Base-by-base conservation (phyloP, 2,329 filamentous ascomycete species). In the Talaromyces sp. region DNA sequence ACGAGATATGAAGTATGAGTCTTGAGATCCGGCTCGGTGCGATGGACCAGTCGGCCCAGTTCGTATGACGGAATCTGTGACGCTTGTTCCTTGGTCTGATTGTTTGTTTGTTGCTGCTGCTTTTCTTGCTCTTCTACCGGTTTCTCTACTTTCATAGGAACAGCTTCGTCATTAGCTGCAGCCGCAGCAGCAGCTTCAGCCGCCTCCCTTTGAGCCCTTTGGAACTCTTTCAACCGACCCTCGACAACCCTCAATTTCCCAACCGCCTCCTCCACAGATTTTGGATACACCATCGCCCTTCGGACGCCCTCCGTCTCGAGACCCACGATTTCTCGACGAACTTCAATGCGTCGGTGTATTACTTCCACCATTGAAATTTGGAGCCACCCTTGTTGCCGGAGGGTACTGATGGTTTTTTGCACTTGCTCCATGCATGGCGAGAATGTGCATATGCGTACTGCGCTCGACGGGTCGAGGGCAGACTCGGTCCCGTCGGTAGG, bases 391-490 rank as follows among this genome's bases (percentile, higher is more conserved):
- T 92, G 80, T 40, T 87, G 84, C 60, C 93, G 88, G 76, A 99
- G 83, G 12, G 86, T 85, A 11, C 90, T 88, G 60, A 96, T 88
- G 0, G 95, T 98, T 62, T 88, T 86, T 60, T 90, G 92, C 23
- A 96, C 93, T 79, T 99, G 95, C 77, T 99, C 95, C 67, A 99
- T 96, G 76, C 95, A 99, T 0, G 95, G 95, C 1, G 90, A 96
- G 78, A 99, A 99, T 0, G 92, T 96, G 80, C 95, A 99, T 61
- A 99, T 84, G 71, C 95, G 84, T 1, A 88, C 86, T 5, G 89
- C 84, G 46, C 85, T 83, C n/a, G 83, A 82, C 0, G 91, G 87
- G 67, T 95, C 88, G 11, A 98, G 82, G 0, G 85, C 82, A 0
- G 83, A 83, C 60, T 72, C 67, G 0, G 67, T 66, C 3, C 73